A percentile compares a stretch with the other conserved stretches of the same genome.
Evolutionary conservation across 352 stramenopile species (phyloP).

Genomic region (Phytophthora chlamydospora): DNA sequence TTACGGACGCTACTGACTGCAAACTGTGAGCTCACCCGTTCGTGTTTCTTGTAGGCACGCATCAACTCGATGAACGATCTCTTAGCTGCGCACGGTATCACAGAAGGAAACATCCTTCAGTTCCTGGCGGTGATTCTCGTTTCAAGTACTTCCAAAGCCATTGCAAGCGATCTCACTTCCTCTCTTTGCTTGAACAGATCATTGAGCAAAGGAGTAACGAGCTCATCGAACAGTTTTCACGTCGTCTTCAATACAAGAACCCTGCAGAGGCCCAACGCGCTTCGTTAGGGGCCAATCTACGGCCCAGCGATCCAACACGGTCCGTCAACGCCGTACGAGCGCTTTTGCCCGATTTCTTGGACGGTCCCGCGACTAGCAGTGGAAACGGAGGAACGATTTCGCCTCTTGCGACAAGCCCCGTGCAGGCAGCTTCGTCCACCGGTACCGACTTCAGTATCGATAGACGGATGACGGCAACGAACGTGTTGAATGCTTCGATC

Average conservation of each 20-base stretch:
- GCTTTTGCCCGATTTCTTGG: constrained; percentile 48
- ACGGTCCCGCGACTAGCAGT: constrained; percentile 10
- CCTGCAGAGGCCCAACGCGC: constrained; percentile 55
- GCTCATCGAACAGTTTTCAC: constrained; percentile 79
- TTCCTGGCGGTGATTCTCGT: constrained; percentile 62
- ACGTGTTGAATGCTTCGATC: constrained; percentile 45
- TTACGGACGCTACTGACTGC: too few species aligned
- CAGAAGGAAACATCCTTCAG: constrained; percentile 84
- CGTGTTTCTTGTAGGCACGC: constrained; percentile 44
- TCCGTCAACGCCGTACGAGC: constrained; percentile 54
- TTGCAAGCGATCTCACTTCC: background rate
- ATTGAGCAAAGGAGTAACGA: constrained; percentile 85
- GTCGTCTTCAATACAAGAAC: constrained; percentile 73
- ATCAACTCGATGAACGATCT: constrained; percentile 90
- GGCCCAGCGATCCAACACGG: constrained; percentile 68
- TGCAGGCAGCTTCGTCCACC: background rate
- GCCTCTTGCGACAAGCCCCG: constrained; percentile 14
- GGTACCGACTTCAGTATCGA: constrained; percentile 19
- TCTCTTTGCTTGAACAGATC: constrained; percentile 43
- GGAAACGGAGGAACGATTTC: constrained; percentile 17
- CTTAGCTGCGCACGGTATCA: constrained; percentile 76
- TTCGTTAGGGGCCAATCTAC: constrained; percentile 66
- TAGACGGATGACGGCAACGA: constrained; percentile 15
- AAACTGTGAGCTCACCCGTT: background rate
- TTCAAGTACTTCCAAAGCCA: background rate